A percentile compares a stretch with the other conserved stretches of the same genome.
phyloP scores from a whole-genome alignment of 2,329 filamentous ascomycete genomes.

The Trichocomaceae sp. region DNA sequence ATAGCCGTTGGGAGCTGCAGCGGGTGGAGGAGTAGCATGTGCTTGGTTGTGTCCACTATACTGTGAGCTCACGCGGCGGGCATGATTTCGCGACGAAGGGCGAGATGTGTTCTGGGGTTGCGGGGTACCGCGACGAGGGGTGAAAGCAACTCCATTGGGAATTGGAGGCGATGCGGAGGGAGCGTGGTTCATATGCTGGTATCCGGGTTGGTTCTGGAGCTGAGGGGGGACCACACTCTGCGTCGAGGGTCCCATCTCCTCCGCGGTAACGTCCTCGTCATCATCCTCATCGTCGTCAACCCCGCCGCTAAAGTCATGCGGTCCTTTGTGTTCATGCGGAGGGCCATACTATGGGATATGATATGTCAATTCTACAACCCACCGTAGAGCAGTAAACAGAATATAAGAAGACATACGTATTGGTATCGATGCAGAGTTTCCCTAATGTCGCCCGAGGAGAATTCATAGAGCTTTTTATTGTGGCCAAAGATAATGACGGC shows the following conservation, averaged over 20 bases:
- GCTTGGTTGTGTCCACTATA: slow-evolving; percentile 52
- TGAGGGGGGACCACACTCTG: slow-evolving; percentile 63
- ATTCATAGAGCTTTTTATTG: slow-evolving; percentile 99
- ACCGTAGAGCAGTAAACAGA: slow-evolving; percentile 2
- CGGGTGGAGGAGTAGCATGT: slow-evolving; percentile 53
- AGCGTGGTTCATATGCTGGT: slow-evolving; percentile 75
- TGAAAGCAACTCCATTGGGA: slow-evolving; percentile 65
- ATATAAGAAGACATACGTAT: slow-evolving; percentile 61
- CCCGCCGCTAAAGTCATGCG: slow-evolving; percentile 80
- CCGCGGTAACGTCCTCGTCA: slow-evolving; percentile 63
- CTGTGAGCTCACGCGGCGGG: slow-evolving; percentile 67
- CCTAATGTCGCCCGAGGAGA: slow-evolving; percentile 88
- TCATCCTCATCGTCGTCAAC: slow-evolving; percentile 72
- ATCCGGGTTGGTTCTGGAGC: slow-evolving; percentile 57
- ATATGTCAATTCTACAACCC: slow-evolving; percentile 14
- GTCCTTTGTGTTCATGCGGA: slow-evolving; percentile 93
- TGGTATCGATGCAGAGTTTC: slow-evolving; percentile 82
- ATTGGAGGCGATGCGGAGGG: slow-evolving; percentile 86
- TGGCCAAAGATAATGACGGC: slow-evolving; percentile 97
- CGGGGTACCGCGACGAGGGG: slow-evolving; percentile 70
- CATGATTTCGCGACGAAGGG: slow-evolving; percentile 72
- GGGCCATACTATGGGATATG: slow-evolving; percentile 70
- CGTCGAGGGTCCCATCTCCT: slow-evolving; percentile 51
- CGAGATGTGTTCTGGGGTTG: slow-evolving; percentile 70
- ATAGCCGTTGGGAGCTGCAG: slow-evolving; percentile 62